Evolutionary conservation across 108 stramenopile species (phyloP).

Genomic region (Cyclotella distinguenda): DNA sequence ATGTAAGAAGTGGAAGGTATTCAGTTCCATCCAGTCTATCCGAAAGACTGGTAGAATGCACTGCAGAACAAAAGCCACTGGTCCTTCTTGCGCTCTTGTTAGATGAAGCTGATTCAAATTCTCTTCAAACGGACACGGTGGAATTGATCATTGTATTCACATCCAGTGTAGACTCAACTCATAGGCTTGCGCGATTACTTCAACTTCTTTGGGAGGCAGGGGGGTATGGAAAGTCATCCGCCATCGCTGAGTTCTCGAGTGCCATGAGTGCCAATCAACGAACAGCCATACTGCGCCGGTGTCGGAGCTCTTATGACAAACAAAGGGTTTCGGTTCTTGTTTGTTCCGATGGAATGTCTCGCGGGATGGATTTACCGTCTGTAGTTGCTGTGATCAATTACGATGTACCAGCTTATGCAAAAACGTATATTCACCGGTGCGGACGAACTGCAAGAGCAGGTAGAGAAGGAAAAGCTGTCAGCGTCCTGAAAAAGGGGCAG

Average conservation of each 20-base stretch:
- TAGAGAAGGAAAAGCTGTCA: slow-evolving; percentile 62
- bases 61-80: slow-evolving; percentile 79
- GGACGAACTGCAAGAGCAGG: slow-evolving; percentile 86
- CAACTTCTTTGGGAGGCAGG: slow-evolving; percentile 74
- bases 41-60: slow-evolving; percentile 51
- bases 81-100: slow-evolving; percentile 84
- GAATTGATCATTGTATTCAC: slow-evolving; percentile 86
- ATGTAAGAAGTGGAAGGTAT: slow-evolving; percentile 38
- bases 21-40: slow-evolving; percentile 47
- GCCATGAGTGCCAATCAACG: slow-evolving; percentile 67
- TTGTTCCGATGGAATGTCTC: slow-evolving; percentile 86
- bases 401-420: slow-evolving; percentile 80
- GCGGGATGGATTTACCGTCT: slow-evolving; percentile 79
- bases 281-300: slow-evolving; percentile 57
- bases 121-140: not conserved
- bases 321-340: slow-evolving; percentile 58
- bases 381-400: slow-evolving; percentile 74
- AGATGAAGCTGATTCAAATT: slow-evolving; percentile 45
- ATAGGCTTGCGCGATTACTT: slow-evolving; percentile 86
- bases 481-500: slow-evolving; percentile 73
- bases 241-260: slow-evolving; percentile 76
- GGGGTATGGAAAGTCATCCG: slow-evolving; percentile 45
- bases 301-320: slow-evolving; percentile 46
- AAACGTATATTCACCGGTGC: slow-evolving; percentile 85
- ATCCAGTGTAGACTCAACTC: slow-evolving; percentile 93